A percentile compares a stretch with the other conserved stretches of the same genome.
These are phyloP conservation scores for Trichoderma sp. DNA, from an alignment of 2,329 filamentous ascomycete genomes.

Conservation along the genomic window DNA sequence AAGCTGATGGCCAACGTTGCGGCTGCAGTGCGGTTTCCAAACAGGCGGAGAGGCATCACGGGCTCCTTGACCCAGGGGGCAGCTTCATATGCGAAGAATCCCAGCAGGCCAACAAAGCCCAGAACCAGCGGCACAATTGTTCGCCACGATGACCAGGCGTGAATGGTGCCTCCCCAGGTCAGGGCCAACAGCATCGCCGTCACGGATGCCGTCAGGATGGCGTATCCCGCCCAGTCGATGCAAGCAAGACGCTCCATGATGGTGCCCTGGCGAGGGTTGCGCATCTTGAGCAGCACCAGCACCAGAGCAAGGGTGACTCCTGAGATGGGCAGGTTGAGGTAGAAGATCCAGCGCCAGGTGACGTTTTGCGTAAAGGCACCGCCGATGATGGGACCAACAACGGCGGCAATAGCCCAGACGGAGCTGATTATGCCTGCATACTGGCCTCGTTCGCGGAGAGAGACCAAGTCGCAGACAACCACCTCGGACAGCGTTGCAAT, in stretches of 20 bases:
- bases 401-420: slow-evolving; percentile 34
- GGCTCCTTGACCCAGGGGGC: background rate
- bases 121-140: slow-evolving; percentile 44
- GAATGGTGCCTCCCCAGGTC: slow-evolving; percentile 42
- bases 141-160: slow-evolving; percentile 41
- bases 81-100: slow-evolving; percentile 14
- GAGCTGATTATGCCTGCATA: slow-evolving; percentile 37
- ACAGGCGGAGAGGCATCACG: background rate
- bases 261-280: slow-evolving; percentile 12
- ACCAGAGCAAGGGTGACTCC: slow-evolving; percentile 33
- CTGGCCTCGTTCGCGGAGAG: slow-evolving; percentile 45
- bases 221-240: slow-evolving; percentile 45
- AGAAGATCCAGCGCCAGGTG: slow-evolving; percentile 49
- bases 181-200: slow-evolving; percentile 42
- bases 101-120: slow-evolving; percentile 27
- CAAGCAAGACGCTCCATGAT: slow-evolving; percentile 30
- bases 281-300: slow-evolving; percentile 39
- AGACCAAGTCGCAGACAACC: slow-evolving; percentile 45
- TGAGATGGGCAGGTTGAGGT: slow-evolving; percentile 43
- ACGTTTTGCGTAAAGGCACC: slow-evolving; percentile 29
- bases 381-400: slow-evolving; percentile 35
- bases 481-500: slow-evolving; percentile 35
- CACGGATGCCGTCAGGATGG: slow-evolving; percentile 40
- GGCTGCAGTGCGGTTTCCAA: background rate
- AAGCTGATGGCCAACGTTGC: background rate